A percentile compares a stretch with the other conserved stretches of the same genome.
Conservation (phyloP, 345 rosid species). For the Trapa bicornis region DNA sequence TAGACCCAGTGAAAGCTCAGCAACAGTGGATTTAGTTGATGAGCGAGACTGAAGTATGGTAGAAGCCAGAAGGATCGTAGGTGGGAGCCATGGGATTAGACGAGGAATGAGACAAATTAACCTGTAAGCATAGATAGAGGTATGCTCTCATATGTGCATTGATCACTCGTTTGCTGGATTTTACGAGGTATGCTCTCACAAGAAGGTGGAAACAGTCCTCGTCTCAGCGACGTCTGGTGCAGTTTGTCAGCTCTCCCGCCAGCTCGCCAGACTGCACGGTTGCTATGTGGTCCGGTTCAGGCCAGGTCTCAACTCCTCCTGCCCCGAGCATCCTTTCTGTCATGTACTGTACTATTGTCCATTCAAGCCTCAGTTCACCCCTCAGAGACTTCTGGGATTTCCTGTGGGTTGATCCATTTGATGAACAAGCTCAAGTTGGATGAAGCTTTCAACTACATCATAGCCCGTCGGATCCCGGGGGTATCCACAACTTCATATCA, state of each 20-base stretch:
- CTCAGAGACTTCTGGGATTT: no score
- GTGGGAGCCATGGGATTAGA: conserved; percentile 2
- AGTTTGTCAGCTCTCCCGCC: conserved; percentile 16
- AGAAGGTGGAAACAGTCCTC: conserved; percentile 13
- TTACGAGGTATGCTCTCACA: conserved; percentile 9
- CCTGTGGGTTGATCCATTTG: conserved; percentile 27
- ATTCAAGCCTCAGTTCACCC: neutral
- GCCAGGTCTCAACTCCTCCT: conserved; percentile 2
- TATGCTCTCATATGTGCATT: neutral
- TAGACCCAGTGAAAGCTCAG: neutral
- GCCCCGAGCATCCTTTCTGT: no score
- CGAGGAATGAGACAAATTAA: conserved; percentile 13
- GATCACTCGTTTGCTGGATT: conserved; percentile 12
- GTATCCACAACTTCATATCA: neutral
- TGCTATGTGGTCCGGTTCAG: conserved; percentile 12
- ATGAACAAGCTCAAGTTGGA: conserved; percentile 40
- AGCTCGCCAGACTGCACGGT: conserved; percentile 9
- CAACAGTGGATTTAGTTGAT: neutral
- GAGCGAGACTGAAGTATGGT: neutral
- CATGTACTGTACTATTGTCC: neutral
- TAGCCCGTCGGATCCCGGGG: neutral
- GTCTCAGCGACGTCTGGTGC: conserved; percentile 13
- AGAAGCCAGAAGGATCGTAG: neutral
- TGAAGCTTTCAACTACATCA: conserved; percentile 37
- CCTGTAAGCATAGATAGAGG: conserved; percentile 3